Base-by-base conservation (phyloP, 2,329 filamentous ascomycete species). In the Hypocreales sp. region DNA sequence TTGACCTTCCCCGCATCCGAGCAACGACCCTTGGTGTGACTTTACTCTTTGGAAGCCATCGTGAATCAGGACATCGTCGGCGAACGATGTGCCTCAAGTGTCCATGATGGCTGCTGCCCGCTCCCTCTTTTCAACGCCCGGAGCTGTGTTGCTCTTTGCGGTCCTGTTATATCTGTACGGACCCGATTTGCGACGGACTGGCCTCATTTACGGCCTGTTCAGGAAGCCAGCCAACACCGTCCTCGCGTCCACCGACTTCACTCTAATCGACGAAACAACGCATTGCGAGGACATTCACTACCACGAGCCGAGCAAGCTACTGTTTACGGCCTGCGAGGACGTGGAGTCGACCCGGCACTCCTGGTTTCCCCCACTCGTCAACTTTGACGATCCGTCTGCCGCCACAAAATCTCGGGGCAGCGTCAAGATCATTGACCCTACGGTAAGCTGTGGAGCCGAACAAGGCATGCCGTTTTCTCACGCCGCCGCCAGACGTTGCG, bases 201-300 rank as follows among this genome's bases (percentile, higher is more conserved):
- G 30, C 6, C 10, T 31, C 1, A 40, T 52, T 1, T 15, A 43
- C 1, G 51, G 51, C 8, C 10, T 47, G 5, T 43, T 47, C 16
- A 42, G 49, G 10, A 28, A 27, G 7, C 35, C 36, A 4, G 27
- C 22, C 5, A 43, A 37, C 9, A 48, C 40, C 0, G 11, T 31
- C 1, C n/a, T 46, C 5, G 16, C 31, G 5, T 22, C 30, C 3
- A 33, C 47, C 4, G 48, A 54, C 14, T 39, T 65, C 1, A 37
- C 55, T 5, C 33, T 40, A 8, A 64, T 75, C 8, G 43, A 55
- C 0, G 61, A 67, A 34, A 73, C 70, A 0, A 41, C 53, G 3
- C 54, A 67, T 11, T 74, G 70, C 39, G 72, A 76, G 37, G 71
- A 76, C 33, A 25, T 76, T 4, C 68, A 75, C 37, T 57, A 68